Conservation (phyloP, 164 flowering plant genomes). For the Piper betle region DNA sequence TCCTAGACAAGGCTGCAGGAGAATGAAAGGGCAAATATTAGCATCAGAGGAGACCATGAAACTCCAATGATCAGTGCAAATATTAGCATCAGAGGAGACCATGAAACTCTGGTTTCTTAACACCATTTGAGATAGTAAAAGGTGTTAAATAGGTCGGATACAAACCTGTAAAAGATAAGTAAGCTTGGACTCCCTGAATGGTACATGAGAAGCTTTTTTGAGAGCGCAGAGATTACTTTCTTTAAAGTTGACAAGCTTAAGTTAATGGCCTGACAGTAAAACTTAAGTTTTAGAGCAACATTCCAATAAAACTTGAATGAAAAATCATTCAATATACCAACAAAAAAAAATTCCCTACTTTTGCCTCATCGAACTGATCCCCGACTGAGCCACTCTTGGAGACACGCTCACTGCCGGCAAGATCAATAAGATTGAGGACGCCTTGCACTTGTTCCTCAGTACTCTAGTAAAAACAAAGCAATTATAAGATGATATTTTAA, state of each 20-base stretch:
- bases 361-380: conserved; percentile 85
- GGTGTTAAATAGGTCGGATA: neutral
- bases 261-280: conserved; percentile 61
- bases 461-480: conserved; percentile 29
- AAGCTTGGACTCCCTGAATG: conserved; percentile 87
- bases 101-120: neutral
- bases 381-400: conserved; percentile 97
- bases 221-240: conserved; percentile 82
- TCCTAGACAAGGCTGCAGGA: conserved; percentile 82
- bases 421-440: conserved; percentile 83
- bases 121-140: neutral
- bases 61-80: neutral
- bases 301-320: neutral
- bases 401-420: conserved; percentile 99
- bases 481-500: neutral
- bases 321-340: neutral
- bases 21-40: neutral
- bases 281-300: neutral
- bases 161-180: conserved; percentile 95
- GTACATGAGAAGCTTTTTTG: conserved; percentile 88
- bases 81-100: too few relatives aligned
- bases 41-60: too few relatives aligned
- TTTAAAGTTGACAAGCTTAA: conserved; percentile 79
- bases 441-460: conserved; percentile 98
- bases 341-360: conserved; percentile 22